Conservation (phyloP, 352 stramenopile genomes). For the Phytophthora pistaciae region DNA sequence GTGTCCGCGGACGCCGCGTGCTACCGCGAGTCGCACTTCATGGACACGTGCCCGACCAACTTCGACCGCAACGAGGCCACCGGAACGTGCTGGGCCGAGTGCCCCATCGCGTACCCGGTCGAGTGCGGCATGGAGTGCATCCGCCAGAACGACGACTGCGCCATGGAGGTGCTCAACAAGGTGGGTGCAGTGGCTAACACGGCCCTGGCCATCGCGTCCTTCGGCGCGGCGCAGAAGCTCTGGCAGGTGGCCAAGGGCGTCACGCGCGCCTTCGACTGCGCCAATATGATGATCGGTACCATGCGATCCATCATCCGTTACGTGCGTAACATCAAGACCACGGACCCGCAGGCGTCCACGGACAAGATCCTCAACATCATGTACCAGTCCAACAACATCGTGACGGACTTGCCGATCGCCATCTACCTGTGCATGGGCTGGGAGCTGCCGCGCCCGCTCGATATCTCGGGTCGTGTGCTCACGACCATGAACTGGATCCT, state of each 20-base stretch:
- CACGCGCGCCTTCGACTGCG: slow-evolving; percentile 43
- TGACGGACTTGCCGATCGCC: slow-evolving; percentile 52
- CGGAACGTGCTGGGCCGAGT: slow-evolving; percentile 53
- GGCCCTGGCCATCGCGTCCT: slow-evolving; percentile 32
- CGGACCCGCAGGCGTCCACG: slow-evolving; percentile 42
- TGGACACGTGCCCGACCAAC: slow-evolving; percentile 34
- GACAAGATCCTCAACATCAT: slow-evolving; percentile 51
- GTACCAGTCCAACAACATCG: slow-evolving; percentile 54
- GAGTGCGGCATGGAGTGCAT: slow-evolving; percentile 61
- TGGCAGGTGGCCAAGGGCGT: slow-evolving; percentile 34
- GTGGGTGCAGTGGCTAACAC: slow-evolving; percentile 30
- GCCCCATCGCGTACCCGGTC: slow-evolving; percentile 60
- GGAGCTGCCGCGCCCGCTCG: slow-evolving; percentile 23
- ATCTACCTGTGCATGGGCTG: slow-evolving; percentile 52
- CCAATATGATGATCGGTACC: slow-evolving; percentile 39
- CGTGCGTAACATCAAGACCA: slow-evolving; percentile 21
- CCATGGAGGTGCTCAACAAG: slow-evolving; percentile 37
- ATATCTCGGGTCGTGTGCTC: slow-evolving; percentile 37
- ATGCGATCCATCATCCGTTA: slow-evolving; percentile 28
- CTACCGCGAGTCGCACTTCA: slow-evolving; percentile 42
- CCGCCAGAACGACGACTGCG: slow-evolving; percentile 57
- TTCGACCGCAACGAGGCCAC: slow-evolving; percentile 45
- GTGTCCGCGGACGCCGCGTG: slow-evolving; percentile 35
- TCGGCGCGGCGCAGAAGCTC: slow-evolving; percentile 40
- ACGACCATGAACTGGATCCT: slow-evolving; percentile 38